phyloP scores from a whole-genome alignment of 1,284 basidiomycete species.

The Tetrapyrgos nigripes region DNA sequence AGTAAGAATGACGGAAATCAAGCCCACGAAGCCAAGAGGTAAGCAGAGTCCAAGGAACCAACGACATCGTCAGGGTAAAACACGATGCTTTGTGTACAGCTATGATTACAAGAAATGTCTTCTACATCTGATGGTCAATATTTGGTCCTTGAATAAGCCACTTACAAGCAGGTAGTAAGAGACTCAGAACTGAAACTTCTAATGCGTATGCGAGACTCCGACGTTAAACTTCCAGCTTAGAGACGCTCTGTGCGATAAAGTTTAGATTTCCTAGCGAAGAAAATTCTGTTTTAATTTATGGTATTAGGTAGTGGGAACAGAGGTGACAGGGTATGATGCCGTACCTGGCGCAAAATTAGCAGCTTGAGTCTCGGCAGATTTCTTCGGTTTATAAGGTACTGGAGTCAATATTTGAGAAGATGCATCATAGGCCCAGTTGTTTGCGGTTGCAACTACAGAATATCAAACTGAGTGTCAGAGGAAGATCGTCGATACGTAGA shows the following conservation, averaged over 20 bases:
- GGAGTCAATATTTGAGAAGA: constrained; percentile 53
- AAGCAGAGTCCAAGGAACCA: too few species aligned
- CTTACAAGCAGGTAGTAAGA: neutral
- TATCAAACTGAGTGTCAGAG: neutral
- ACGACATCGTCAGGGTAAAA: neutral
- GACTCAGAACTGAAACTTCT: too few species aligned
- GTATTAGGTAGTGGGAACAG: neutral
- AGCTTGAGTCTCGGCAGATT: neutral
- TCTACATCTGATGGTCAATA: neutral
- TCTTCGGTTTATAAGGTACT: constrained; percentile 13
- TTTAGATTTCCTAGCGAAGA: constrained; percentile 60
- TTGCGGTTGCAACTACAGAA: constrained; percentile 45
- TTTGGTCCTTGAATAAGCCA: neutral
- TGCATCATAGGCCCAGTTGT: constrained; percentile 59
- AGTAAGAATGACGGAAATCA: too few species aligned
- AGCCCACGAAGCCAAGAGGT: too few species aligned
- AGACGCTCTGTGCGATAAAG: constrained; percentile 58
- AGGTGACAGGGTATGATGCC: neutral
- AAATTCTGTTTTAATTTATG: constrained; percentile 37
- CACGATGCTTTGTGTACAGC: neutral
- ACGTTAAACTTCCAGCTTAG: constrained; percentile 49
- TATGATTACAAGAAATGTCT: neutral
- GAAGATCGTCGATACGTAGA: neutral
- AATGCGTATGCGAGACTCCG: too few species aligned
- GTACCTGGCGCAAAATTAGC: constrained; percentile 5